Evolutionary conservation across 768 basidiomycete genomes (phyloP).

Genomic region (Calocybe gangraenosa): DNA sequence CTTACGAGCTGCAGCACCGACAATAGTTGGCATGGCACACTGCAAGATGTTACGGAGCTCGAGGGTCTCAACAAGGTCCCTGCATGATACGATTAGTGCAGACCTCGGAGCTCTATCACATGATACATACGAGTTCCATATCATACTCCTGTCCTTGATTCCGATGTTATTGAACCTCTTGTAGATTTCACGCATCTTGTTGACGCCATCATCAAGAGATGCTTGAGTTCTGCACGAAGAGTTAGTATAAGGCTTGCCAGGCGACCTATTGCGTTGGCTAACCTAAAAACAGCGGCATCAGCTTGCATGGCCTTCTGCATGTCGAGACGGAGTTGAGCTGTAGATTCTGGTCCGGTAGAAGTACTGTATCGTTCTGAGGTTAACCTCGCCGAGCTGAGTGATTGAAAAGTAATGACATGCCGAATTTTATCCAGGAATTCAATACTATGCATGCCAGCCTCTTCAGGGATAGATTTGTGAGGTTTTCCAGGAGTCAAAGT

Average conservation of each 20-base stretch:
- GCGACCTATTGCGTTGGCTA: background rate
- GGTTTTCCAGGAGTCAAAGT: conserved; percentile 85
- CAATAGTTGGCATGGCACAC: conserved; percentile 94
- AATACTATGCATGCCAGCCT: conserved; percentile 81
- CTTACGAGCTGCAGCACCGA: conserved; percentile 87
- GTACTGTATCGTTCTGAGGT: conserved; percentile 38
- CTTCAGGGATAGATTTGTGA: conserved; percentile 83
- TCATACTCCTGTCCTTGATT: conserved; percentile 98
- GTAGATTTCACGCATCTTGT: conserved; percentile 83
- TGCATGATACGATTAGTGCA: conserved; percentile 24
- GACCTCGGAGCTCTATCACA: conserved; percentile 23
- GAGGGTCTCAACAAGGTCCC: conserved; percentile 94
- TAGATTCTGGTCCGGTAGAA: conserved; percentile 76
- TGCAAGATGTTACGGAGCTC: conserved; percentile 96
- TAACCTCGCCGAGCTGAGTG: background rate
- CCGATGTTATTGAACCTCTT: conserved; percentile 87
- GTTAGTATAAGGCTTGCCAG: conserved; percentile 2
- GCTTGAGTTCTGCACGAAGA: conserved; percentile 63
- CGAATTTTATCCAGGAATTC: conserved; percentile 88
- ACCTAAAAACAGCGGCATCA: conserved; percentile 97
- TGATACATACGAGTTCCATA: conserved; percentile 87
- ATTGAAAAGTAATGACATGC: conserved; percentile 22
- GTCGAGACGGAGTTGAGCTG: conserved; percentile 85
- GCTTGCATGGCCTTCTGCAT: conserved; percentile 99
- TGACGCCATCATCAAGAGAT: conserved; percentile 88